Base-by-base conservation (phyloP, 441 rosid genomes). In the Mallotus repandus region DNA sequence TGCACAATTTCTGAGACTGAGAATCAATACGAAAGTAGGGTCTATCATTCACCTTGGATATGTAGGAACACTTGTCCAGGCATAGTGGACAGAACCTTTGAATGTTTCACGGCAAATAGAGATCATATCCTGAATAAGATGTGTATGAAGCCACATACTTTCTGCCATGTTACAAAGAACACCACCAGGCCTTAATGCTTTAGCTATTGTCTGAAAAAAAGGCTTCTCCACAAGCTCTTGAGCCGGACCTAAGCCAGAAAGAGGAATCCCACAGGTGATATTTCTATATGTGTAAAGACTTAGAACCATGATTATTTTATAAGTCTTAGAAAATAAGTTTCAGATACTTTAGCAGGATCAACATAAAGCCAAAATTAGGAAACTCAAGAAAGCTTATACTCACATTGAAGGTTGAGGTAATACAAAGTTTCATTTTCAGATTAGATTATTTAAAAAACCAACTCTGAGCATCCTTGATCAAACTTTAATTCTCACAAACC, bases 101-200 rank as follows among this genome's bases (percentile, higher is more conserved):
- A 96, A 96, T 68, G 87, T 91, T 81, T 89, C 96, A 25, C 76
- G 82, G 73, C 98, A 93, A 50, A 88, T 81, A 52, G 89, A 80
- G 68, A 96, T 84, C 96, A 93, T 89, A 70, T 89, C 96, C 81
- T 96, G 80, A 70, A 96, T 89, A 75, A 96, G 93, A 84, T 96
- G 99, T 14, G 99, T 91, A 77, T 93, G 99, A 56, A 96, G 98
- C 99, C 99, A 93, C 97, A 93, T 89, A 79, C 99, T 93, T 81
- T 96, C 99, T 7, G 98, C 95, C 98, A 96, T 96, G 87, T 93
- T 96, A 79, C 97, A 96, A 68, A 96, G 93, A 76, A 96, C 85
- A 71, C 99, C 99, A 41, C 99, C 99, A 73, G 97, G 97, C 86
- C 89, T 87, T 75, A 96, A 82, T 10, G 98, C 91, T 77, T 81